Evolutionary conservation across 164 flowering plant genomes (phyloP).

Genomic region (Vitis vinifera): DNA sequence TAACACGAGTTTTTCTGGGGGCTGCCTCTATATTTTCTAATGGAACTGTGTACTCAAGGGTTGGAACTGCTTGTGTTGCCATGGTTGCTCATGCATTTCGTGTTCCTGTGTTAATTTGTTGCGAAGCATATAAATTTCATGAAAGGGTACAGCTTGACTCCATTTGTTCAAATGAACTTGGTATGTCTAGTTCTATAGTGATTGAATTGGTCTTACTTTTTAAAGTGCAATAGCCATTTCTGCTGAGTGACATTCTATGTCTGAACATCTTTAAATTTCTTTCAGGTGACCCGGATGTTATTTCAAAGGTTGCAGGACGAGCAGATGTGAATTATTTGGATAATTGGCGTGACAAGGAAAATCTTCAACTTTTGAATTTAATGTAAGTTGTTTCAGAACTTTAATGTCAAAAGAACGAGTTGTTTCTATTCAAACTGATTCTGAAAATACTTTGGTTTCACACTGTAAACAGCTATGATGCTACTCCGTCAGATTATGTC

Average conservation of each 20-base stretch:
- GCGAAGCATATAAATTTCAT: slow-evolving; percentile 94
- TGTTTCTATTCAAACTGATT: neutral
- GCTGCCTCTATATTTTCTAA: slow-evolving; percentile 86
- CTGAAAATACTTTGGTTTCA: slow-evolving; percentile 7
- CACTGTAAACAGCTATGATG: slow-evolving; percentile 70
- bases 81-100: slow-evolving; percentile 93
- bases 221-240: neutral
- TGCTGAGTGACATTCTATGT: neutral
- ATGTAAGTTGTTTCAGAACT: slow-evolving; percentile 43
- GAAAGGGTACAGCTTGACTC: slow-evolving; percentile 98
- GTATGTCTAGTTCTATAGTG: slow-evolving; percentile 34
- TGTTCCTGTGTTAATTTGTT: slow-evolving; percentile 85
- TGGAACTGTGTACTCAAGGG: slow-evolving; percentile 92
- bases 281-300: slow-evolving; percentile 81
- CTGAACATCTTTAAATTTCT: slow-evolving; percentile 2
- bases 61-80: slow-evolving; percentile 94
- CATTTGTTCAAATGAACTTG: slow-evolving; percentile 91
- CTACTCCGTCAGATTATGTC: slow-evolving; percentile 87
- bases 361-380: slow-evolving; percentile 74
- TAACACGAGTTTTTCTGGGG: slow-evolving; percentile 77
- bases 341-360: slow-evolving; percentile 50
- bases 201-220: neutral
- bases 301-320: slow-evolving; percentile 72
- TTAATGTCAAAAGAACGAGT: neutral
- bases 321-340: slow-evolving; percentile 52